These are phyloP conservation scores for Hypoxylon subgilvum DNA, from an alignment of 495 filamentous ascomycete genomes.

Conservation along the genomic window DNA sequence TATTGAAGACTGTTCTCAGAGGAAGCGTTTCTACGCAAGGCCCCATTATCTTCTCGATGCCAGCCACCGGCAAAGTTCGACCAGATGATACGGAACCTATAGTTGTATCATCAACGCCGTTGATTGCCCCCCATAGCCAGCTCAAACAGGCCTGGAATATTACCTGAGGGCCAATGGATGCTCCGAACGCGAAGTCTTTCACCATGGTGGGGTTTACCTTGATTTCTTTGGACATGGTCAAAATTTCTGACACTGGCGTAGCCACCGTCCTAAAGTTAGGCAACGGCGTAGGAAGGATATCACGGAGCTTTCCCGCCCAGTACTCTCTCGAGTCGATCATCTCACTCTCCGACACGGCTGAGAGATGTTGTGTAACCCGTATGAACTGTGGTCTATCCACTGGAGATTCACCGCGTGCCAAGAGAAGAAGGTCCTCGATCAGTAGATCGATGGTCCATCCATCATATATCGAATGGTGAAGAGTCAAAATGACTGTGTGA, in stretches of 20 bases:
- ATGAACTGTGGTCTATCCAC: conserved; percentile 59
- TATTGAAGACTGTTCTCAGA: conserved; percentile 60
- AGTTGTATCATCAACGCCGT: conserved; percentile 69
- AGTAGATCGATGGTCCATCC: conserved; percentile 83
- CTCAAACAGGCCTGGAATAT: conserved; percentile 74
- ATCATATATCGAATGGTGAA: conserved; percentile 83
- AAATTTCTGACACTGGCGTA: conserved; percentile 6
- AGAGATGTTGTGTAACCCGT: conserved; percentile 42
- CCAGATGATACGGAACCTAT: conserved; percentile 81
- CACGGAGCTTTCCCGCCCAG: conserved; percentile 61
- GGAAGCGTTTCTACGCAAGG: conserved; percentile 75
- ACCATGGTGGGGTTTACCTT: conserved; percentile 24
- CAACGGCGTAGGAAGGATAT: conserved; percentile 46
- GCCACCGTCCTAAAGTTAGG: conserved; percentile 49
- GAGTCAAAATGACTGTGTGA: conserved; percentile 26
- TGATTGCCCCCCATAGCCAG: conserved; percentile 66
- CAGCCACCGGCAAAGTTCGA: conserved; percentile 66
- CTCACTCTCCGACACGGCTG: not conserved
- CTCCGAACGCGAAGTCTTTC: conserved; percentile 20
- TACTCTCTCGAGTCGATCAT: conserved; percentile 49
- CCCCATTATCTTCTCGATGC: conserved; percentile 73
- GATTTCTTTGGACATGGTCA: conserved; percentile 27
- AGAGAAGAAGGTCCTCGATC: conserved; percentile 62
- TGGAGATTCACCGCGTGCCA: conserved; percentile 41
- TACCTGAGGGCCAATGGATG: conserved; percentile 57